Base-by-base conservation (phyloP, 106 monocot species). In the Dactylorhiza incarnata region DNA sequence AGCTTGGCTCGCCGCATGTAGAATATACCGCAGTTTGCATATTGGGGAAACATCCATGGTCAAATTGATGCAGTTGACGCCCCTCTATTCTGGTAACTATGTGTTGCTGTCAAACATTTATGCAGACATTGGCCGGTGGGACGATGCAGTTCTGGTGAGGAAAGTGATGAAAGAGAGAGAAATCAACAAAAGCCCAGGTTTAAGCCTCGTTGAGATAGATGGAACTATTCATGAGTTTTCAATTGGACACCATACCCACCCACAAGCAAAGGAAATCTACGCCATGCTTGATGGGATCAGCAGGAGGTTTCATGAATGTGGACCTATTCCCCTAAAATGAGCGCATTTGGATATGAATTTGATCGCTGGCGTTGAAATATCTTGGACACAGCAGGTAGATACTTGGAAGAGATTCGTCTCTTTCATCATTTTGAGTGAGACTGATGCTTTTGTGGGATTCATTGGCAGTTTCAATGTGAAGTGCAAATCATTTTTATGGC, bases 81-180 rank as follows among this genome's bases (percentile, higher is more conserved):
- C 91, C 1, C 58, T 50, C 1, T 54, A 88, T 37, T 80, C 82
- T 0, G 85, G 82, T 16, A 85, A 80, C 44, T 87, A 87, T 48
- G 87, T 88, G 25, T 54, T 88, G 54, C 23, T 82, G 50, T 87
- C 91, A n/a, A 91, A 88, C 61, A 66, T 91, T 53, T 88, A 88
- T 54, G 86, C 91, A 8, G 51, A 65, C 7, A 45, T 44, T 19
- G 69, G 70, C 9, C 23, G 68, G 53, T 91, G 91, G 91, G 83
- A 82, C 23, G 82, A 82, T 53, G 88, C 74, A 12, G 55, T 75
- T 19, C 77, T 65, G 63, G 24, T 81, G 71, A 86, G 91, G 72
- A 81, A 71, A 55, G 61, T 14, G 22, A 88, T 84, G 88, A 88
- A 71, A 71, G 82, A 74, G 9, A 75, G 37, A 58, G 85, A 84